Base-by-base conservation (phyloP, 202 grass and related monocot species). In the Alloteropsis angusta region DNA sequence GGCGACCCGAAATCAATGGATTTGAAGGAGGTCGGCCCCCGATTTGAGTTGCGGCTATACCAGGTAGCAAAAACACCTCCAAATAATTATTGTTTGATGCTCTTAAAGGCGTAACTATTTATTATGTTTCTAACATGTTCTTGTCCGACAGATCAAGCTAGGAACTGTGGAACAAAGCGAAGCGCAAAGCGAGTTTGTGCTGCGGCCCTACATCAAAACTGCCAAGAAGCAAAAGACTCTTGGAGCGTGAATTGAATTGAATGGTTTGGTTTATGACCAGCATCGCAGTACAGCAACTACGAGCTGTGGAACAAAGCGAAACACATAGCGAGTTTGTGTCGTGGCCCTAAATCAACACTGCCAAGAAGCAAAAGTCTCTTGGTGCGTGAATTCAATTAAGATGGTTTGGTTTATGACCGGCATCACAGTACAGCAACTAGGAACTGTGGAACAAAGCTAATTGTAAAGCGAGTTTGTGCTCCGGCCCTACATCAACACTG, bases 31-130 rank as follows among this genome's bases (percentile, higher is more conserved):
- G 85, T 90, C 3, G 95, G 95, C 9, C 89, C 92, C 69, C 84
- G 89, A 7, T 95, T 98, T 76, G 95, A 98, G 72, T 70, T 91
- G 72, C 89, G 79, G 16, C 89, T 95, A 41, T 98, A 92, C 74
- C 84, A 90, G 92, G 89, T 98, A 28, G 67, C 7, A 30, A 30
- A 26, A 14, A 6, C 4, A 18, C 5, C 42, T 56, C 23, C 47
- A 6, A 7, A 17, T n/a, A 48, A 37, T 35, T 17, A 18, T 1
- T 22, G 5, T 23, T 42, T 45, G n/a, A 25, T n/a, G 10, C 16
- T 12, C 15, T 18, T 8, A 59, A 19, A 5, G 5, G 9, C 5
- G 1, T 6, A 0, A 12, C 25, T 3, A 0, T 63, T 15, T 32
- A 43, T 55, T 45, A 38, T 22, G 0, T 6, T 41, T 47, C 9